These are phyloP conservation scores for Cenchrus americanus DNA, from an alignment of 176 grass and related monocot genomes.

Conservation along the genomic window DNA sequence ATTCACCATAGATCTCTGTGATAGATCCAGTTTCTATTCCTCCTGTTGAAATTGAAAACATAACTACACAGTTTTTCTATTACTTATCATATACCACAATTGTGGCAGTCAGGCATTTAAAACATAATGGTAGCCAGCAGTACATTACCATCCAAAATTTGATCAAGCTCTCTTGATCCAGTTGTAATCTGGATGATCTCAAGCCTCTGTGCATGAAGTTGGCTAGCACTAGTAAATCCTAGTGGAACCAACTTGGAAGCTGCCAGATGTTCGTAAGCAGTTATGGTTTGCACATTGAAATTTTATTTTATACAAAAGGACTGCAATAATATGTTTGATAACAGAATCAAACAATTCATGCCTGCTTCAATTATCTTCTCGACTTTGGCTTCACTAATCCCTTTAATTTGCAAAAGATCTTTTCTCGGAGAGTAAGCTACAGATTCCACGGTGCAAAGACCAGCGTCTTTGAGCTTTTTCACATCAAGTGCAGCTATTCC, in stretches of 20 bases:
- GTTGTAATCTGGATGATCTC: slow-evolving; percentile 94
- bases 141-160: slow-evolving; percentile 80
- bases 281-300: background rate
- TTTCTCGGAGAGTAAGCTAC: slow-evolving; percentile 88
- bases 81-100: background rate
- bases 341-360: slow-evolving; percentile 32
- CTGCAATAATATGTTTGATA: background rate
- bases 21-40: slow-evolving; percentile 98
- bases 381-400: slow-evolving; percentile 94
- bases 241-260: slow-evolving; percentile 92
- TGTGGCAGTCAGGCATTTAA: background rate
- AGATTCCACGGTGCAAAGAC: slow-evolving; percentile 88
- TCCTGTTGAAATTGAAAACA: slow-evolving; percentile 48
- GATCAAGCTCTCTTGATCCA: slow-evolving; percentile 94
- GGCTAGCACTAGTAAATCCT: slow-evolving; percentile 90
- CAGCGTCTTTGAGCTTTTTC: slow-evolving; percentile 94
- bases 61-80: background rate
- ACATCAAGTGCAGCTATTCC: slow-evolving; percentile 92
- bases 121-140: background rate
- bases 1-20: slow-evolving; percentile 96
- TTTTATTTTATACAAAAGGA: slow-evolving; percentile 1
- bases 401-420: slow-evolving; percentile 98
- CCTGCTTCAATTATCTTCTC: slow-evolving; percentile 99
- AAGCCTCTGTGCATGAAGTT: slow-evolving; percentile 90
- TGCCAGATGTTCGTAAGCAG: slow-evolving; percentile 36